Evolutionary conservation across 176 grass and related monocot genomes (phyloP).

Genomic region (Oryza australiensis): DNA sequence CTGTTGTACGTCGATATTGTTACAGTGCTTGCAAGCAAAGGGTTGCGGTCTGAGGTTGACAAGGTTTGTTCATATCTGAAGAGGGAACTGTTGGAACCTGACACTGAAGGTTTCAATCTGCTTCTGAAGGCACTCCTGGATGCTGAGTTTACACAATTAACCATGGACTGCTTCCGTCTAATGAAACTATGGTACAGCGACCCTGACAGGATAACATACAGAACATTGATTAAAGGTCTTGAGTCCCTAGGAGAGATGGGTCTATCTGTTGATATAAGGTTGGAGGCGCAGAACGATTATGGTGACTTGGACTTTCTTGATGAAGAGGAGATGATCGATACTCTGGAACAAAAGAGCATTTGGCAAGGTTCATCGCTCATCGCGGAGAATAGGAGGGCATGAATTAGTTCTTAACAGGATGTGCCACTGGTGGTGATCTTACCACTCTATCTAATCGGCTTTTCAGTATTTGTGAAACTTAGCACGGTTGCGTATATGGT

Average conservation of each 20-base stretch:
- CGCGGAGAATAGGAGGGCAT: background rate
- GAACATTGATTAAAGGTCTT: constrained; percentile 61
- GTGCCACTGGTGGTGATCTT: background rate
- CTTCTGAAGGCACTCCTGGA: constrained; percentile 60
- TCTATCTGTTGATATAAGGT: constrained; percentile 48
- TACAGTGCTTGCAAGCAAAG: constrained; percentile 58
- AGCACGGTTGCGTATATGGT: background rate
- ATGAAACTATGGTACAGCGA: constrained; percentile 85
- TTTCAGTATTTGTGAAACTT: background rate
- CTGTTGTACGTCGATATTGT: constrained; percentile 68
- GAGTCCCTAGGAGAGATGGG: constrained; percentile 58
- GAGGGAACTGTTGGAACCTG: constrained; percentile 58
- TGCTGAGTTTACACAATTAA: constrained; percentile 52
- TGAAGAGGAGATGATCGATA: constrained; percentile 35
- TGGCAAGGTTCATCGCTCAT: background rate
- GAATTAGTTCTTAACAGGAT: constrained; percentile 17
- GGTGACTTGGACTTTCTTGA: constrained; percentile 57
- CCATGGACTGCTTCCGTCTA: constrained; percentile 76
- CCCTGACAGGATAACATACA: constrained; percentile 67
- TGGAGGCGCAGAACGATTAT: constrained; percentile 62
- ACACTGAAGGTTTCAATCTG: constrained; percentile 77
- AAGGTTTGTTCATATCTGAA: constrained; percentile 68
- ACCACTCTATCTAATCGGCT: background rate
- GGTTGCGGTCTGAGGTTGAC: constrained; percentile 54
- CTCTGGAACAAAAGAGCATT: background rate